Evolutionary conservation across 2,329 filamentous ascomycete species (phyloP).

Genomic region (Cordyceps sp.): DNA sequence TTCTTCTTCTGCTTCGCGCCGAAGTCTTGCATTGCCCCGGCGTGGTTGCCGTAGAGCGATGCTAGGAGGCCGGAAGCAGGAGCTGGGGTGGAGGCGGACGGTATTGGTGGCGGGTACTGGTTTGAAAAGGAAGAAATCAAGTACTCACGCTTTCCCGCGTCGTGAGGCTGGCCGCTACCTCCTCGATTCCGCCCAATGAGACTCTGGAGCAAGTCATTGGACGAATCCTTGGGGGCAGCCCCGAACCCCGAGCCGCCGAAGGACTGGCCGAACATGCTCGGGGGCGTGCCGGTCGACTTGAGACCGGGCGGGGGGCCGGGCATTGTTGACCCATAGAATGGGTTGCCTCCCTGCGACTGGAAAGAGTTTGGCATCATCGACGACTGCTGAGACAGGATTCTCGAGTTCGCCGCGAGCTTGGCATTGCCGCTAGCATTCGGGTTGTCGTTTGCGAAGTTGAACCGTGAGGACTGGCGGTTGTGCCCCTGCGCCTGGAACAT

Average conservation of each 20-base stretch:
- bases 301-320: conserved; percentile 88
- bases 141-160: conserved; percentile 96
- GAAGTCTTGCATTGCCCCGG: conserved; percentile 79
- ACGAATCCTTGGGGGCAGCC: conserved; percentile 51
- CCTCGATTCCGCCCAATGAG: conserved; percentile 57
- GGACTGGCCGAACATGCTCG: conserved; percentile 85
- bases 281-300: conserved; percentile 88
- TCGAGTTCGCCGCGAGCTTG: conserved; percentile 63
- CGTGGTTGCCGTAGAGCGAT: conserved; percentile 78
- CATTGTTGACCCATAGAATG: conserved; percentile 72
- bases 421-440: conserved; percentile 34
- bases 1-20: conserved; percentile 99
- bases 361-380: conserved; percentile 66
- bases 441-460: conserved; percentile 70
- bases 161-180: conserved; percentile 55
- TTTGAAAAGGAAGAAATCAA: conserved; percentile 85
- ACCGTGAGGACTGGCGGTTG: conserved; percentile 70
- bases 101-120: conserved; percentile 70
- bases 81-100: conserved; percentile 67
- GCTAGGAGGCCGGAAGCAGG: conserved; percentile 80
- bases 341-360: conserved; percentile 43
- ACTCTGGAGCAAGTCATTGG: conserved; percentile 55
- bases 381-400: conserved; percentile 69
- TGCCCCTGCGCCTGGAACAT: conserved; percentile 50
- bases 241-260: conserved; percentile 63